Evolutionary conservation across 306 rosid species (phyloP).

Genomic region (Arachis stenosperma): DNA sequence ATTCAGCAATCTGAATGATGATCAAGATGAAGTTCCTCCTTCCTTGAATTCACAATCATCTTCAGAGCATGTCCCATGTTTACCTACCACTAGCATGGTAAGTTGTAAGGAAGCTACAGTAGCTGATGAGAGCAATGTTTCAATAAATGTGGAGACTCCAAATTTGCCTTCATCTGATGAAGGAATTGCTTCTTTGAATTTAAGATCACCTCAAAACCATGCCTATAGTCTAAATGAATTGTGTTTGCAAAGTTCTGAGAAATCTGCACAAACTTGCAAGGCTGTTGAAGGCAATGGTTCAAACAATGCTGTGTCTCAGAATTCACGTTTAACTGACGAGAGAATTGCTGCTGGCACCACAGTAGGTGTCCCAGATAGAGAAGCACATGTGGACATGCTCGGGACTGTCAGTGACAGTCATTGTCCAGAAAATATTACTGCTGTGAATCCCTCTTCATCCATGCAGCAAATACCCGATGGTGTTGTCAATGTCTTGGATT

Average conservation of each 20-base stretch:
- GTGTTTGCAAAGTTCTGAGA: conserved; percentile 8
- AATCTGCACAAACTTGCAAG: neutral
- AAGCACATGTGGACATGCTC: conserved; percentile 18
- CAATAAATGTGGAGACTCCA: conserved; percentile 15
- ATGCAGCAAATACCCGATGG: conserved; percentile 28
- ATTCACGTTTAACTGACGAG: conserved; percentile 34
- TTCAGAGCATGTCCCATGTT: no score
- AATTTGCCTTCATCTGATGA: conserved; percentile 36
- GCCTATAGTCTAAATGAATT: conserved; percentile 17
- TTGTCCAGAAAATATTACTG: conserved; percentile 26
- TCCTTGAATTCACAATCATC: neutral
- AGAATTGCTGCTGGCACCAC: conserved; percentile 32
- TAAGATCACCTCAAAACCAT: conserved; percentile 42
- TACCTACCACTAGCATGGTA: no score
- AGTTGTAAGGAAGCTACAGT: no score
- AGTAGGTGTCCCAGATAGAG: conserved; percentile 33
- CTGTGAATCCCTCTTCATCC: conserved; percentile 37
- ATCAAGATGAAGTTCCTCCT: conserved; percentile 26
- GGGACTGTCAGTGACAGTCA: conserved; percentile 26
- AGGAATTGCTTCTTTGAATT: conserved; percentile 34
- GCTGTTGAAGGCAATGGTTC: conserved; percentile 25
- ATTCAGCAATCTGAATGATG: conserved; percentile 30
- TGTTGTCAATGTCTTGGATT: conserved; percentile 24
- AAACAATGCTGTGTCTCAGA: conserved; percentile 27
- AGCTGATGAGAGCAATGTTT: conserved; percentile 26